Base-by-base conservation (phyloP, 2,329 filamentous ascomycete genomes). In the Nemania diffusa region DNA sequence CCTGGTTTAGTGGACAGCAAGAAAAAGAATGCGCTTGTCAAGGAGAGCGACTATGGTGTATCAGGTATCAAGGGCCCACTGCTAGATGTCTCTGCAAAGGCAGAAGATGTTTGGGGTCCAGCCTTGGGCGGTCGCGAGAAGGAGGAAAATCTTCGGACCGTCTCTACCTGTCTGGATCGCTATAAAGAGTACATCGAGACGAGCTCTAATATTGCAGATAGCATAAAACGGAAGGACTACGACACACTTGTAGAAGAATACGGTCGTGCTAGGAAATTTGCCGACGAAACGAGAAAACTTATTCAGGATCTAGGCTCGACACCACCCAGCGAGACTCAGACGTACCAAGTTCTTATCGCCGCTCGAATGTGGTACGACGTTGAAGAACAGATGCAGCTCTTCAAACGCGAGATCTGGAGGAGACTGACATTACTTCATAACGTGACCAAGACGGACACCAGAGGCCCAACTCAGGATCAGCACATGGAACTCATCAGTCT, bases 31-130 rank as follows among this genome's bases (percentile, higher is more conserved):
- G 94, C 96, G 0, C 84, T 98, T 53, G 87, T 91, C 44, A 97
- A 97, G 79, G 95, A 97, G 81, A 97, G 93, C 73, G 94, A 97
- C 74, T 97, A 94, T 75, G 94, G 94, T 58, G 90, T 97, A 7
- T 84, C 91, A 76, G 94, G 93, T 11, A 97, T 99, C 79, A 97
- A 97, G 77, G 87, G 85, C 1, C 95, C 96, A 20, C 83, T 99
- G 62, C 85, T 96, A 9, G 96, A 98, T 74, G 93, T 97, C 11
- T 93, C 93, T 0, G 92, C 94, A 68, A 97, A 97, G 79, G 96
- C 95, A 0, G 94, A 98, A 79, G 96, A 99, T 75, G 92, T 99
- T 8, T 99, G 97, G 94, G 96, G 96, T 0, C 96, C 96, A 1
- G 95, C 96, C 1, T 81, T 99, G 42, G 93, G 94, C 56, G 96